These are phyloP conservation scores for Aspergillus haitiensis DNA, from an alignment of 495 filamentous ascomycete species.

Conservation along the genomic window DNA sequence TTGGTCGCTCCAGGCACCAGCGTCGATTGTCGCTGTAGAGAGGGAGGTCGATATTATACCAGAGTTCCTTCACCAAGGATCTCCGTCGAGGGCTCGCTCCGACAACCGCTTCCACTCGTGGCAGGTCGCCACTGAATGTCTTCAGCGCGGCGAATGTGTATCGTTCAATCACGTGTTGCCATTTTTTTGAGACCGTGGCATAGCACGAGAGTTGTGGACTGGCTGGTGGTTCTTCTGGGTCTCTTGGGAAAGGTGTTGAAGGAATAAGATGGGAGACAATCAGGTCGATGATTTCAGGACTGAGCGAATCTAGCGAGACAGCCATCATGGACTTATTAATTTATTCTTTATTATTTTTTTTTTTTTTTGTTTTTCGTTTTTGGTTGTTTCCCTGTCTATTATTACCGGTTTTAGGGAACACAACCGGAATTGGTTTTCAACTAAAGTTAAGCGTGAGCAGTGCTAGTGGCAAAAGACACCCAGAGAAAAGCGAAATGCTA, in stretches of 20 bases:
- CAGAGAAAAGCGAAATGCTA: too few species aligned
- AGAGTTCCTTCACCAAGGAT: not conserved
- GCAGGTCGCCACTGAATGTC: constrained; percentile 3
- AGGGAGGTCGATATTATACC: constrained; percentile 14
- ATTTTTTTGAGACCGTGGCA: constrained; percentile 12
- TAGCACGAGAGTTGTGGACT: constrained; percentile 19
- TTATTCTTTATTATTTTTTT: too few species aligned
- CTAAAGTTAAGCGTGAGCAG: too few species aligned
- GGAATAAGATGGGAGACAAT: not conserved
- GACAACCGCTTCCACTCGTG: not conserved
- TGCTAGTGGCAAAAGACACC: too few species aligned
- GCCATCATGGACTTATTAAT: too few species aligned
- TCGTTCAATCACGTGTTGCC: constrained; percentile 15
- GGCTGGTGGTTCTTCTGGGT: constrained; percentile 15
- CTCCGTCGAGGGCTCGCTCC: not conserved
- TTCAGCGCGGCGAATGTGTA: constrained; percentile 2
- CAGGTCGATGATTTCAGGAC: not conserved
- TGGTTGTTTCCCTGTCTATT: too few species aligned
- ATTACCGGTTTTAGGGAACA: too few species aligned
- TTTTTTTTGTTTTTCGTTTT: too few species aligned
- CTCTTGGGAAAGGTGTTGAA: not conserved
- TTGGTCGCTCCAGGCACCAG: constrained; percentile 2
- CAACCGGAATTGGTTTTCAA: too few species aligned
- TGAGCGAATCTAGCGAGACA: not conserved
- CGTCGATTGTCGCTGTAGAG: constrained; percentile 1